Evolutionary conservation across 108 stramenopile species (phyloP).

Genomic region (Schizochytrium sp.): DNA sequence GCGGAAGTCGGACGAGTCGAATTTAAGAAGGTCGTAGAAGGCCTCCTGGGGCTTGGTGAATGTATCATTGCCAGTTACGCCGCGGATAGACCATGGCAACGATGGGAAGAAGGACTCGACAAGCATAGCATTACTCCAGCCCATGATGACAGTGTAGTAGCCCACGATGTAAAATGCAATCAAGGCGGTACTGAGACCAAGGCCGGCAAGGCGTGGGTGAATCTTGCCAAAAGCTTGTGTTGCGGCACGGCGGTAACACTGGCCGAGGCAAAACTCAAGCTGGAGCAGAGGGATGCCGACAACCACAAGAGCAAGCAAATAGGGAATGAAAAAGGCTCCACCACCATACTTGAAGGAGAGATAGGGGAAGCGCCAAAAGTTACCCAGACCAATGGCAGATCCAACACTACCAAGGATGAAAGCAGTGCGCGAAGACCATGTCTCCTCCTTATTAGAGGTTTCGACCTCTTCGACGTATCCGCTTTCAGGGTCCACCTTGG

Average conservation of each 20-base stretch:
- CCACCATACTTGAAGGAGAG: slow-evolving; percentile 80
- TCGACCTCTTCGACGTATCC: not conserved
- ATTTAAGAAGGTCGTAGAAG: slow-evolving; percentile 13
- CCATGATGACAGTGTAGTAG: slow-evolving; percentile 75
- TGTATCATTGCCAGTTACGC: not conserved
- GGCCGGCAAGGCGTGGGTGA: slow-evolving; percentile 73
- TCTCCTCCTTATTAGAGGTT: slow-evolving; percentile 58
- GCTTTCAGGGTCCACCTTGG: not conserved
- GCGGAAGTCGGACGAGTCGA: not conserved
- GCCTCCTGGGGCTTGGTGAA: not conserved
- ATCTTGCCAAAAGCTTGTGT: slow-evolving; percentile 79
- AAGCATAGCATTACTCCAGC: slow-evolving; percentile 52
- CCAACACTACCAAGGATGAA: slow-evolving; percentile 79
- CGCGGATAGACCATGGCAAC: slow-evolving; percentile 36
- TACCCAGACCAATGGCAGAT: slow-evolving; percentile 81
- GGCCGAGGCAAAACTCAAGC: slow-evolving; percentile 79
- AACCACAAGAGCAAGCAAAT: slow-evolving; percentile 78
- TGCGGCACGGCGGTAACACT: slow-evolving; percentile 74
- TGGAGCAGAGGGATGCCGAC: slow-evolving; percentile 79
- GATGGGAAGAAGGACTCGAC: slow-evolving; percentile 47
- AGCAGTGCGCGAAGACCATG: slow-evolving; percentile 74
- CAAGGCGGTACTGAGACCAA: slow-evolving; percentile 72
- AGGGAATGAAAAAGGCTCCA: slow-evolving; percentile 80
- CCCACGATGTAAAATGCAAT: slow-evolving; percentile 74
- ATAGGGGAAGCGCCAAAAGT: slow-evolving; percentile 83